Conservation (phyloP, 129 eudicot genomes). For the Artemisia annua region DNA sequence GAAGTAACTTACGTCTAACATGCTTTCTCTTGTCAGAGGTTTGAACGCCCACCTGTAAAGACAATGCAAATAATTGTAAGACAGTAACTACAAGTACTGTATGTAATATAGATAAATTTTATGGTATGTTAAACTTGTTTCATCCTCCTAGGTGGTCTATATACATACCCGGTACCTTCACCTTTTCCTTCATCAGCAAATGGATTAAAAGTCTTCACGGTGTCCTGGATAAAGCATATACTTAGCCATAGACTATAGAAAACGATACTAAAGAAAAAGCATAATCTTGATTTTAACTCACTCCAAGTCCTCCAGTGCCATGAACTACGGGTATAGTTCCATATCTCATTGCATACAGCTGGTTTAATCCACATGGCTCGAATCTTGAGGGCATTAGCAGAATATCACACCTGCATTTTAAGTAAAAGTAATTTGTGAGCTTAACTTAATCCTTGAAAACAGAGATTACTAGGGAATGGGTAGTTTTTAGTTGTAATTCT, state of each 20-base stretch:
- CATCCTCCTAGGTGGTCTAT: not conserved
- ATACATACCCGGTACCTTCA: too few relatives aligned
- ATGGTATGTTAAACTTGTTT: too few relatives aligned
- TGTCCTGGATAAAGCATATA: too few relatives aligned
- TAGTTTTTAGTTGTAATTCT: not conserved
- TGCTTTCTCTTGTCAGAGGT: not conserved
- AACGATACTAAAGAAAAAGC: too few relatives aligned
- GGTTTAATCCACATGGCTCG: conserved; percentile 97
- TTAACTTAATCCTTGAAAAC: too few relatives aligned
- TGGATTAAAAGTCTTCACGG: too few relatives aligned
- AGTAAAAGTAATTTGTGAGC: conserved; percentile 16
- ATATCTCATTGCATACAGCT: conserved; percentile 65
- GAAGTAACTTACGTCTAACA: not conserved
- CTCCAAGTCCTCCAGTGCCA: conserved; percentile 92
- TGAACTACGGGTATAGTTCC: conserved; percentile 95
- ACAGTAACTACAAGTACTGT: too few relatives aligned
- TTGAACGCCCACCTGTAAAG: not conserved
- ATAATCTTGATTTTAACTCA: conserved; percentile 39
- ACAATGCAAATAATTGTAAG: not conserved
- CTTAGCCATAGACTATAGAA: too few relatives aligned
- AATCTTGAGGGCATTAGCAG: conserved; percentile 89
- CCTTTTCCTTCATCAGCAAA: not conserved
- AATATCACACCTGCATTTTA: conserved; percentile 78
- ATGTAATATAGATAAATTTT: too few relatives aligned
- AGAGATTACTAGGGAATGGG: not conserved